Evolutionary conservation across 129 eudicot genomes (phyloP).

Genomic region (sunflower (Helianthus annuus)): HanXRQr2.0-SUNRISE NC_035445.2:49266885-49267384

Average conservation of each 20-base stretch:
- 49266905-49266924: conserved; percentile 58
- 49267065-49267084: conserved; percentile 48
- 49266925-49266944: conserved; percentile 65
- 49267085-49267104: conserved; percentile 74
- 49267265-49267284: conserved; percentile 16
- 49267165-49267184: conserved; percentile 85
- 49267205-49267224: conserved; percentile 95
- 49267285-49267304: conserved; percentile 17
- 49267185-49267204: conserved; percentile 98
- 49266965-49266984: conserved; percentile 77
- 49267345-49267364: conserved; percentile 6
- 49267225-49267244: neutral
- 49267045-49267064: conserved; percentile 36
- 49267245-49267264: neutral
- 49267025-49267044: conserved; percentile 55
- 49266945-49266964: conserved; percentile 84
- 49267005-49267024: conserved; percentile 65
- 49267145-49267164: conserved; percentile 71
- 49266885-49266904: conserved; percentile 1
- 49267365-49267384: neutral
- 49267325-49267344: conserved; percentile 13
- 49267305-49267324: neutral
- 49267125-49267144: conserved; percentile 68
- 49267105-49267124: conserved; percentile 93
- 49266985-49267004: conserved; percentile 70